phyloP scores from a whole-genome alignment of 179 eudicot species.

The Gypsophila paniculata region DNA sequence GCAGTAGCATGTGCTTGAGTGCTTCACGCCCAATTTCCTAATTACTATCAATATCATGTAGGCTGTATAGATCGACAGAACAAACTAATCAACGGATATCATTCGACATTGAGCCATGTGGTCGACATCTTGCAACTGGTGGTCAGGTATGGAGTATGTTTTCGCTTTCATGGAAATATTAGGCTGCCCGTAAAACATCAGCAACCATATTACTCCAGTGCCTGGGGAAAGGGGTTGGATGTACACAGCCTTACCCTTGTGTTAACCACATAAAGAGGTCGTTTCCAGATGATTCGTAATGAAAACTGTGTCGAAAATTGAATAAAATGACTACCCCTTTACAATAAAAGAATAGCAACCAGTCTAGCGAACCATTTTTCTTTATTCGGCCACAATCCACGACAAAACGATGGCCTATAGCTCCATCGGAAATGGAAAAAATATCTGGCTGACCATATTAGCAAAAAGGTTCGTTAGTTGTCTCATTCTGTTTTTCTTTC shows the following conservation, averaged over 20 bases:
- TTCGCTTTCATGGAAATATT: neutral
- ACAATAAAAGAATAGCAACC: neutral
- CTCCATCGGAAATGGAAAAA: neutral
- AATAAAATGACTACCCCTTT: neutral
- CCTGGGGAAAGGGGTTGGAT: neutral
- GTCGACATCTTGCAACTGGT: constrained; percentile 91
- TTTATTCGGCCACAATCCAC: neutral
- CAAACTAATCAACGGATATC: constrained; percentile 84
- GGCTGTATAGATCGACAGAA: constrained; percentile 86
- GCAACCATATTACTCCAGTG: neutral
- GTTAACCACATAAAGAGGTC: no score
- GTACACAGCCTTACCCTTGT: neutral
- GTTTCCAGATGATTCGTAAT: neutral
- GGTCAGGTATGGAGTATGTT: constrained; percentile 61
- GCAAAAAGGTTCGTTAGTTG: neutral
- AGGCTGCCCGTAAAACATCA: no score
- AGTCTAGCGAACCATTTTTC: neutral
- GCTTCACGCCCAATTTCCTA: neutral
- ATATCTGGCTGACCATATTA: neutral
- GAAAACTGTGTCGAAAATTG: neutral
- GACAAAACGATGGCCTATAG: neutral
- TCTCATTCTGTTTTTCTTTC: neutral
- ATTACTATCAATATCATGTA: constrained; percentile 20
- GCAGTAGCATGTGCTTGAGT: neutral
- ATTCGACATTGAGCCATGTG: constrained; percentile 85